Evolutionary conservation across 2,329 filamentous ascomycete genomes (phyloP).

Genomic region (Fusarium decemcellulare): DNA sequence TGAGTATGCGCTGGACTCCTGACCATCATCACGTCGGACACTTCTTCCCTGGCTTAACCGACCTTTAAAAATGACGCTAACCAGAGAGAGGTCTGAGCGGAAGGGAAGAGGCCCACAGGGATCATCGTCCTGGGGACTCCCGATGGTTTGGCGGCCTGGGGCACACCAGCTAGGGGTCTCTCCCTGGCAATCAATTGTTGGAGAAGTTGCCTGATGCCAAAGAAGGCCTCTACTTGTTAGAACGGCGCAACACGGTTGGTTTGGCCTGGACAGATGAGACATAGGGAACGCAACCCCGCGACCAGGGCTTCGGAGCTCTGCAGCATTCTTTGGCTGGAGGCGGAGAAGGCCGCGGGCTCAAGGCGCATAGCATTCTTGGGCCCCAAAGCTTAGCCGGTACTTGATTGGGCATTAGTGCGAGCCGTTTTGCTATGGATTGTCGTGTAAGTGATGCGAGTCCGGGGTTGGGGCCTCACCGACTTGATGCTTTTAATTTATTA

Average conservation of each 20-base stretch:
- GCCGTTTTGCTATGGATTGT: constrained; percentile 4
- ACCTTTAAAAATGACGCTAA: constrained; percentile 28
- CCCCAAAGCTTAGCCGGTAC: background rate
- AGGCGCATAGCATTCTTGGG: background rate
- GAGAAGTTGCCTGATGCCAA: no score
- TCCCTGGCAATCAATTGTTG: no score
- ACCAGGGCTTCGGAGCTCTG: background rate
- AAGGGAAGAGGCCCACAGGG: constrained; percentile 17
- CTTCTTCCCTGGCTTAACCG: constrained; percentile 33
- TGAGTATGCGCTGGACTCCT: constrained; percentile 4
- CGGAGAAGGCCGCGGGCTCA: constrained; percentile 1
- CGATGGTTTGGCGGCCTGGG: background rate
- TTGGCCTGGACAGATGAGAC: background rate
- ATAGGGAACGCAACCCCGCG: background rate
- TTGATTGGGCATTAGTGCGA: constrained; percentile 2
- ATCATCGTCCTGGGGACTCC: constrained; percentile 21
- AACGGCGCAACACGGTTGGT: background rate
- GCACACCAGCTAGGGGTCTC: background rate
- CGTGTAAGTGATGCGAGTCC: constrained; percentile 5
- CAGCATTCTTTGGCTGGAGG: background rate
- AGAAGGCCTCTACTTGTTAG: background rate
- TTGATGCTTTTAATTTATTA: background rate
- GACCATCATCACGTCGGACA: constrained; percentile 17
- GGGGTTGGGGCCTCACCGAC: constrained; percentile 8
- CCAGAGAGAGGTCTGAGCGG: constrained; percentile 15